Percentiles rank a stretch among this genome's conserved stretches.
Evolutionary conservation across 495 filamentous ascomycete genomes (phyloP).

Genomic region (Penicillium herquei): DNA sequence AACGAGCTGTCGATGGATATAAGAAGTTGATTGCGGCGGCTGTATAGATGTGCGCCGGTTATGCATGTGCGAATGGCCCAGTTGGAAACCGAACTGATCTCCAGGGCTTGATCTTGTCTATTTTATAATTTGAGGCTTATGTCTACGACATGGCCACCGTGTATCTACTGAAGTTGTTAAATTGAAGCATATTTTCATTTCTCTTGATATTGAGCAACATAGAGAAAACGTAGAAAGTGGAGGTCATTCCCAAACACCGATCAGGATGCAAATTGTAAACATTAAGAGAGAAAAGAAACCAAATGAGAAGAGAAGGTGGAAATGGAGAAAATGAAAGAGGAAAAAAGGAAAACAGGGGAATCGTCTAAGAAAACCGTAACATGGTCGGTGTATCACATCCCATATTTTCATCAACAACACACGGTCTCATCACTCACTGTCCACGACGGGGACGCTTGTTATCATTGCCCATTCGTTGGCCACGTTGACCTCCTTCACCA

Average conservation of each 20-base stretch:
- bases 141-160: too few species aligned
- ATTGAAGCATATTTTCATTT: background rate
- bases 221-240: constrained; percentile 14
- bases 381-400: background rate
- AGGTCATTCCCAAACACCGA: constrained; percentile 20
- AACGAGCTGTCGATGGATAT: constrained; percentile 62
- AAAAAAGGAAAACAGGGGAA: constrained; percentile 9
- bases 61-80: too few species aligned
- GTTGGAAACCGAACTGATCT: too few species aligned
- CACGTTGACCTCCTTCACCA: constrained; percentile 32
- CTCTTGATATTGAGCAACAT: constrained; percentile 6
- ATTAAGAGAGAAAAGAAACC: constrained; percentile 16
- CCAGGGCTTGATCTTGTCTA: too few species aligned
- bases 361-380: constrained; percentile 8
- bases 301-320: constrained; percentile 7
- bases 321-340: constrained; percentile 10
- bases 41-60: background rate
- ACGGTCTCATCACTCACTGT: constrained; percentile 18
- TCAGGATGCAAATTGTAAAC: constrained; percentile 19
- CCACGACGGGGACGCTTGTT: constrained; percentile 48
- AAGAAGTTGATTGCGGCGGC: constrained; percentile 48
- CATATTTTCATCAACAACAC: background rate
- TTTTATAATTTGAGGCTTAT: too few species aligned
- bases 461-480: constrained; percentile 39
- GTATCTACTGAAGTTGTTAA: background rate